Evolutionary conservation across 2,329 filamentous ascomycete species (phyloP), one percentile per base, ranked within the genome.

Genomic region (Hypoxylon sp.): DNA sequence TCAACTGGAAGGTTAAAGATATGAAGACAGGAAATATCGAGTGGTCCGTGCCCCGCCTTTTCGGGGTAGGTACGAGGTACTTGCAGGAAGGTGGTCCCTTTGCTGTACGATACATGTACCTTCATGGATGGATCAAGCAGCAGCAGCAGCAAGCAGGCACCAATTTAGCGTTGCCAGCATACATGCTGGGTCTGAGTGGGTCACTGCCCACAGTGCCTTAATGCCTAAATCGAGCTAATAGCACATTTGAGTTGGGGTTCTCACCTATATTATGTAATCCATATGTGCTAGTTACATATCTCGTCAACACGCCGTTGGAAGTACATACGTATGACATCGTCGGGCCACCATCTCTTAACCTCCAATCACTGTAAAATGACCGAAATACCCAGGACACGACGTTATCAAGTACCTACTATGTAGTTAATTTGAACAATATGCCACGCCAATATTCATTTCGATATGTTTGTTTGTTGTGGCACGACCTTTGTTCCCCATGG

Each of bases 151-250:
- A 48, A 13, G 39, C 32, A 48, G 6, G 39, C 19, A 57, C 46
- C 48, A 57, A 52, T 42, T 62, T 66, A 66, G 63, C 63, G 58
- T 57, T 31, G 53, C 19, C 37, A 19, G 31, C 29, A 35, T 35
- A 19, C 51, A 60, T 55, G 46, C 46, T 19, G 6, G 4, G 37
- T 47, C 52, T 55, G 15, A 66, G 54, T 62, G 56, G 65, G 27
- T 53, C 61, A 21, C 31, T 31, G 35, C 15, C 51, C 31, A 29
- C 31, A 53, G 31, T 15, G 32, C 48, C 59, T 69, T 67, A 64
- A 63, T 69, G 67, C 67, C 67, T 69, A 54, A 69, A 66, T 55
- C 21, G 63, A 61, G 58, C 52, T 47, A 39, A 47, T 50, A 35
- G 54, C n/a, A 13, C 55, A 58, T 58, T 50, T 50, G 8, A 42